Evolutionary conservation across 257 asterid genomes (phyloP).

Genomic region (Gardenia jasminoides): DNA sequence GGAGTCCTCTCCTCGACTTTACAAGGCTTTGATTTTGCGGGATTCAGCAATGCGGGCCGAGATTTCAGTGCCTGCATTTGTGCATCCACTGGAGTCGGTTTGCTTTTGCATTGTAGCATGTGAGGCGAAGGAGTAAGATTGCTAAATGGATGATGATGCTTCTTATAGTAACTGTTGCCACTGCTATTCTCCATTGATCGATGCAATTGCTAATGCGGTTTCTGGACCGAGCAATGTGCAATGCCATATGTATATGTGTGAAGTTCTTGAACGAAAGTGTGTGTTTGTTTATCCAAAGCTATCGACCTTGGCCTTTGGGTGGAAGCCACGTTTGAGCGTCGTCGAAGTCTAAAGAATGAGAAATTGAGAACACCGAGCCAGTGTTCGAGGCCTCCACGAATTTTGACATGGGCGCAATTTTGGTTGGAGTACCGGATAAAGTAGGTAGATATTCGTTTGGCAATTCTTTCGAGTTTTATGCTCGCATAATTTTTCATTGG

Average conservation of each 20-base stretch:
- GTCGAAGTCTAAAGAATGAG: not conserved
- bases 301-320: not conserved
- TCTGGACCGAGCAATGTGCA: not conserved
- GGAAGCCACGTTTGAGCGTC: not conserved
- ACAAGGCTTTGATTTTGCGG: conserved; percentile 11
- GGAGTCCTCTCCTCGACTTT: not conserved
- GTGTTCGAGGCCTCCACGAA: conserved; percentile 23
- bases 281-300: not conserved
- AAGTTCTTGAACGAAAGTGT: not conserved
- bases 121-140: conserved; percentile 14
- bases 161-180: not conserved
- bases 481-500: not conserved
- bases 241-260: not conserved
- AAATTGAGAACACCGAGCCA: not conserved
- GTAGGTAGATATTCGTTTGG: not conserved
- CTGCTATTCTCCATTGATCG: not conserved
- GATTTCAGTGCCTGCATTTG: not conserved
- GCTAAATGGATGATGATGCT: not conserved
- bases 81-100: not conserved
- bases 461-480: not conserved
- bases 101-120: conserved; percentile 25
- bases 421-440: not conserved
- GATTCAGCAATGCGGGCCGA: not conserved
- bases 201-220: not conserved
- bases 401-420: not conserved